Evolutionary conservation across 192 early-diverging fungal genomes (phyloP).

Genomic region (Gryganskiella cystojenkinii): DNA sequence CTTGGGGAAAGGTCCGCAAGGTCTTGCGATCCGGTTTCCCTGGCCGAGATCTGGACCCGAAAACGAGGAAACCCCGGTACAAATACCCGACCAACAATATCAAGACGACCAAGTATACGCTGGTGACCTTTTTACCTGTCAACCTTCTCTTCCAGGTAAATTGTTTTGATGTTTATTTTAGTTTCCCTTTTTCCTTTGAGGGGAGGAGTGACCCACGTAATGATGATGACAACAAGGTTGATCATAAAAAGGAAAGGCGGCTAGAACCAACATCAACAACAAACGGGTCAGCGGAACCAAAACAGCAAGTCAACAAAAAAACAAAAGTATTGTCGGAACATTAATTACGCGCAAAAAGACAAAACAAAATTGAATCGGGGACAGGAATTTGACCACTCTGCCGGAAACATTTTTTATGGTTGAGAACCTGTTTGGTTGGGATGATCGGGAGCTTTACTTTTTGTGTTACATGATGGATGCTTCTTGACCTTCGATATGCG

Average conservation of each 20-base stretch:
- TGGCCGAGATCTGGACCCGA: conserved; percentile 42
- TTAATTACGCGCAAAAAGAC: too few species aligned
- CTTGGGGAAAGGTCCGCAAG: conserved; percentile 29
- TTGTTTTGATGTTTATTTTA: neutral
- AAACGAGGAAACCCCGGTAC: conserved; percentile 48
- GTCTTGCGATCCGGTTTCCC: conserved; percentile 45
- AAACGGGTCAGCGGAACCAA: neutral
- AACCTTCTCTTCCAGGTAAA: conserved; percentile 59
- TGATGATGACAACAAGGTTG: too few species aligned
- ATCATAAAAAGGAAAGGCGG: too few species aligned
- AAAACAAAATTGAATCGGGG: too few species aligned
- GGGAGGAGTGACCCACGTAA: too few species aligned
- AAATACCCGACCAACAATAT: conserved; percentile 61
- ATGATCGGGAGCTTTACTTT: too few species aligned
- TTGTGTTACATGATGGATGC: too few species aligned
- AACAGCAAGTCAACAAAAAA: too few species aligned
- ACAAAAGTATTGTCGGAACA: too few species aligned
- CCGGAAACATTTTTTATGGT: neutral
- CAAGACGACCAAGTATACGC: conserved; percentile 59
- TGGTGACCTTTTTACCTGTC: conserved; percentile 52
- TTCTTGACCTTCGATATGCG: too few species aligned
- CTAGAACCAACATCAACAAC: neutral
- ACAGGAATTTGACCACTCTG: too few species aligned
- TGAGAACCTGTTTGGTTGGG: neutral
- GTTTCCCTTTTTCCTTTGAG: too few species aligned